Base-by-base conservation (phyloP, 305 asterid genomes). In the Solanum chacoense region DNA sequence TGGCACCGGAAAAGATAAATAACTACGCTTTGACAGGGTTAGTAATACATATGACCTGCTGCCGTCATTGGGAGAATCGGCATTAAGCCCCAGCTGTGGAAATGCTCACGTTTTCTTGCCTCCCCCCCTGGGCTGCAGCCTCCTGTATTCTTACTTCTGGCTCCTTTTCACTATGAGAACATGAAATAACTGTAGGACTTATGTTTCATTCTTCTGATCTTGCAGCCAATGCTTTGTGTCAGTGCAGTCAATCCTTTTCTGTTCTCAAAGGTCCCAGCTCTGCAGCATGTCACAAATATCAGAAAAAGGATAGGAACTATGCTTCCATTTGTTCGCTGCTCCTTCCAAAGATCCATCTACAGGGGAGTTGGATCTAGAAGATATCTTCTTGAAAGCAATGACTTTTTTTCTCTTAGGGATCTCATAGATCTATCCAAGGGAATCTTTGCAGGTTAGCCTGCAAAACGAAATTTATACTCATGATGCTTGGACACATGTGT, bases 141-240 rank as follows among this genome's bases (percentile, higher is more conserved):
- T 45, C 87, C 42, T 83, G 42, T 11, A 11, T 20, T 50, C 42
- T 31, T 83, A 18, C 38, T 83, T 50, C 38, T 6, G 83, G 6
- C 18, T 35, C 31, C 50, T 22, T 75, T 34, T 35, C 29, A 35
- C 31, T 35, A 35, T 35, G 83, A 76, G 38, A 22, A 76, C 31
- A 22, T 12, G 45, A 35, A 22, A 76, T 42, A 22, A 76, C 50
- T 76, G 45, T 75, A 35, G 84, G 84, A 85, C 88, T 84, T 88
- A 77, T 91, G 85, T 10, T 42, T 81, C 38, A 81, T 75, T 88
- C 87, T 90, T 79, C 88, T 87, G 12, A 10, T 67, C 80, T 91
- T 94, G 94, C 98, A 97, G 99, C 99, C 99, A 90, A 97, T 97
- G 99, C 98, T 97, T 55, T 97, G 99, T 91, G 99, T 95, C 88